Percentiles rank a stretch among this genome's conserved stretches.
These are phyloP conservation scores for Boletus rex-veris DNA, from an alignment of 768 basidiomycete genomes.

Conservation along the genomic window DNA sequence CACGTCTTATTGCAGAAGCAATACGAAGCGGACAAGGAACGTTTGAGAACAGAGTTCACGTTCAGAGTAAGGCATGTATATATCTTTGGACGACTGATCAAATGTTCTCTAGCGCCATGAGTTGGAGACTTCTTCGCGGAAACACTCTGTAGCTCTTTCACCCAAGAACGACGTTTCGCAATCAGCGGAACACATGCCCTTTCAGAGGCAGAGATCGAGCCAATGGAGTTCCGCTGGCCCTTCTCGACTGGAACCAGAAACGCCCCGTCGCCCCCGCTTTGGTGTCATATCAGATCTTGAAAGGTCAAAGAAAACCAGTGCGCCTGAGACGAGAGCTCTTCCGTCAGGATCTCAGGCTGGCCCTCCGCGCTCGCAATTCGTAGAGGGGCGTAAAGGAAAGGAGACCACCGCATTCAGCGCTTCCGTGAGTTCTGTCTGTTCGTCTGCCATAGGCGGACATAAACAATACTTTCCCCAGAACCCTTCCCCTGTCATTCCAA, in stretches of 20 bases:
- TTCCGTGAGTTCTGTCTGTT: slow-evolving; percentile 3
- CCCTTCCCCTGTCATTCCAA: slow-evolving; percentile 19
- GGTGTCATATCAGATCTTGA: slow-evolving; percentile 26
- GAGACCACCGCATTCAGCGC: slow-evolving; percentile 3
- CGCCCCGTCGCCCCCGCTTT: slow-evolving; percentile 38
- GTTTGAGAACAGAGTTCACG: slow-evolving; percentile 60
- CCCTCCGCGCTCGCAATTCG: slow-evolving; percentile 18
- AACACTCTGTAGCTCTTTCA: slow-evolving; percentile 44
- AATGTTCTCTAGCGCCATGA: slow-evolving; percentile 57
- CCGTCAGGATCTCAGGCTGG: slow-evolving; percentile 27
- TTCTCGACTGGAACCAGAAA: slow-evolving; percentile 32
- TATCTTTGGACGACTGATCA: slow-evolving; percentile 11
- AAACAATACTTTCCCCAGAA: slow-evolving; percentile 2
- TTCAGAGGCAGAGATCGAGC: slow-evolving; percentile 39
- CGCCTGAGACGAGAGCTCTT: slow-evolving; percentile 16
- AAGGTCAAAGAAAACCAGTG: slow-evolving; percentile 14
- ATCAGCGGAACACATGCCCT: slow-evolving; percentile 38
- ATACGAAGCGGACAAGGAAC: slow-evolving; percentile 65
- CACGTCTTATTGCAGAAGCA: slow-evolving; percentile 56
- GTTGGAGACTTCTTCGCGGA: slow-evolving; percentile 53
- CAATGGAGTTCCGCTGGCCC: slow-evolving; percentile 26
- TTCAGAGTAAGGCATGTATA: slow-evolving; percentile 55
- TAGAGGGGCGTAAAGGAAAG: slow-evolving; percentile 16
- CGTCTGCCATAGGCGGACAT: neutral
- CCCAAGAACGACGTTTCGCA: slow-evolving; percentile 42